These are phyloP conservation scores for Fraxinus velutina DNA, from an alignment of 305 asterid genomes.

Conservation along the genomic window DNA sequence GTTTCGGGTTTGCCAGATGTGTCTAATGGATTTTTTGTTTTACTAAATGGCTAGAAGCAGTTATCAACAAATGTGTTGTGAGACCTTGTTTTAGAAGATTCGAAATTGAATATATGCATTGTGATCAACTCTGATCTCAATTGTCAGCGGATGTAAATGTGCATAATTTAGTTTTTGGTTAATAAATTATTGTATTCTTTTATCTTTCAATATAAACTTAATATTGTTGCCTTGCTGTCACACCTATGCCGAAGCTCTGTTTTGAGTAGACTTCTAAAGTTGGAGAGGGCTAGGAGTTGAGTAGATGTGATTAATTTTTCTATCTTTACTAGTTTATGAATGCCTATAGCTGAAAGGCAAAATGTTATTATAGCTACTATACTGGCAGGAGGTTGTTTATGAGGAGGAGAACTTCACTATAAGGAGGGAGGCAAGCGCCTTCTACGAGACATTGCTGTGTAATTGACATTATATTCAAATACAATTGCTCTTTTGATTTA, in stretches of 20 bases:
- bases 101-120: background rate
- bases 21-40: background rate
- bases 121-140: background rate
- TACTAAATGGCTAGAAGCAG: background rate
- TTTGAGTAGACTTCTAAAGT: background rate
- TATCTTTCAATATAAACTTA: background rate
- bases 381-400: background rate
- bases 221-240: background rate
- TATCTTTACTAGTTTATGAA: background rate
- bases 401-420: background rate
- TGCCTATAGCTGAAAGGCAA: background rate
- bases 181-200: background rate
- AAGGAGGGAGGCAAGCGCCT: background rate
- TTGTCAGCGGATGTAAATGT: background rate
- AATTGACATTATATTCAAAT: background rate
- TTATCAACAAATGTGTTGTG: background rate
- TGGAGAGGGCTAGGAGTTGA: background rate
- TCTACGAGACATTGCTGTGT: background rate
- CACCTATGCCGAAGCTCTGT: background rate
- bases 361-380: background rate
- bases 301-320: background rate
- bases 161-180: background rate
- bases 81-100: background rate
- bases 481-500: background rate
- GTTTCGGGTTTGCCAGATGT: background rate